phyloP scores from a whole-genome alignment of 2,329 filamentous ascomycete species.

The Penicillium sp. region DNA sequence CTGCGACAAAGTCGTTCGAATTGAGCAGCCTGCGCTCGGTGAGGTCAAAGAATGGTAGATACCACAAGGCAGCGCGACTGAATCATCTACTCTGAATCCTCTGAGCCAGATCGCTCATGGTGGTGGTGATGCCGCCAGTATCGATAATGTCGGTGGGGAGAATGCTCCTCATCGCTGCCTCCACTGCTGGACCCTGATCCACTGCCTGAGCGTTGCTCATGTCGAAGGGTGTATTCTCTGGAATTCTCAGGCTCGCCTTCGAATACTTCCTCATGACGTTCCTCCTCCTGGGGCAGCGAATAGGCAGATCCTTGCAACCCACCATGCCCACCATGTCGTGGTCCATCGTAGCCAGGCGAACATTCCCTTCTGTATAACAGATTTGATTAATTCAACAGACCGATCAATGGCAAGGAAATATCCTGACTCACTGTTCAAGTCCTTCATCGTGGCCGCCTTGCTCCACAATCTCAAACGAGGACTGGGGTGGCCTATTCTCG shows the following conservation, averaged over 20 bases:
- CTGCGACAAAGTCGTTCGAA: slow-evolving; percentile 64
- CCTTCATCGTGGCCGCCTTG: slow-evolving; percentile 12
- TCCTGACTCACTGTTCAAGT: slow-evolving; percentile 23
- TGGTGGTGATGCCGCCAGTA: slow-evolving; percentile 16
- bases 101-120: slow-evolving; percentile 20
- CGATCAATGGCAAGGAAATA: slow-evolving; percentile 11
- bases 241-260: slow-evolving; percentile 22
- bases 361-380: slow-evolving; percentile 16
- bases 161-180: slow-evolving; percentile 19
- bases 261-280: slow-evolving; percentile 18
- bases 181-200: slow-evolving; percentile 24
- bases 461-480: slow-evolving; percentile 14
- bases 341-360: slow-evolving; percentile 20
- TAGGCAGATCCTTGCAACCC: slow-evolving; percentile 15
- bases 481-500: slow-evolving; percentile 16
- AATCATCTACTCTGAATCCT: slow-evolving; percentile 16
- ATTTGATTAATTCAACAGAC: slow-evolving; percentile 4
- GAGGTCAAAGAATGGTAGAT: slow-evolving; percentile 50
- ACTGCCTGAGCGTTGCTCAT: slow-evolving; percentile 22
- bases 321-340: slow-evolving; percentile 15
- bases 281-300: slow-evolving; percentile 13
- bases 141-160: slow-evolving; percentile 7
- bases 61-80: neutral
- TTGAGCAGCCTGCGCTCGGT: slow-evolving; percentile 49
- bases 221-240: slow-evolving; percentile 21